Percentiles rank a stretch among this genome's conserved stretches.
phyloP scores from a whole-genome alignment of 208 protist genomes.

The Trypanosoma boissoni region DNA sequence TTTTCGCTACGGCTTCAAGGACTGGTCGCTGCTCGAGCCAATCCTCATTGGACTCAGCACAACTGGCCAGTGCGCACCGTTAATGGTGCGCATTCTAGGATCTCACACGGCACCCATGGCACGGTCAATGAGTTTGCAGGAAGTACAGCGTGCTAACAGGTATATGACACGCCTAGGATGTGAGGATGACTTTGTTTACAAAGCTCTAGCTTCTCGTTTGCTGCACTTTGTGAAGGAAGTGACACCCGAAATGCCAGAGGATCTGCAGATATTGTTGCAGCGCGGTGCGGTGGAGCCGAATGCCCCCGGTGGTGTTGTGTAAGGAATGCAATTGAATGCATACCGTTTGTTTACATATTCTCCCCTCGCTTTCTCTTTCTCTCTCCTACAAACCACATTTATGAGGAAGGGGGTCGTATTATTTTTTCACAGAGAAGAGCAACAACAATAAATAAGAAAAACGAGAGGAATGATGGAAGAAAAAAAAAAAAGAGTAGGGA shows the following conservation, averaged over 20 bases:
- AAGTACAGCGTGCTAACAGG: constrained; percentile 85
- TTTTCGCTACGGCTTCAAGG: constrained; percentile 77
- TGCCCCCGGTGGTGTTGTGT: constrained; percentile 12
- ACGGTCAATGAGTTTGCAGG: constrained; percentile 61
- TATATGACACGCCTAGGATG: constrained; percentile 67
- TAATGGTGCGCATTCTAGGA: constrained; percentile 52
- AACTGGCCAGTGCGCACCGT: constrained; percentile 31
- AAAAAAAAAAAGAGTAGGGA: not conserved
- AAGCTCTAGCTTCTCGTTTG: constrained; percentile 62
- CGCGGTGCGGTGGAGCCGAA: constrained; percentile 53
- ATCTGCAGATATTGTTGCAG: constrained; percentile 76
- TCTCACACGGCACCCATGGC: constrained; percentile 69
- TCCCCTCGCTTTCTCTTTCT: not conserved
- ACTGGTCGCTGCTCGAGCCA: constrained; percentile 68
- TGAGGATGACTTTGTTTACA: constrained; percentile 86
- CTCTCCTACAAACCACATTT: too few species aligned
- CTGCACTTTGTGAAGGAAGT: constrained; percentile 89
- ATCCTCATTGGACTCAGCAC: constrained; percentile 74
- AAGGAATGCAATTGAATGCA: not conserved
- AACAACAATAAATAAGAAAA: not conserved
- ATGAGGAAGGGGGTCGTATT: too few species aligned
- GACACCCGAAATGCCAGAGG: constrained; percentile 84
- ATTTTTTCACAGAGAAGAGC: not conserved
- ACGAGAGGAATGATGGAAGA: not conserved
- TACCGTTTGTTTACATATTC: not conserved